Evolutionary conservation across 345 rosid species (phyloP).

Genomic region (Ceriops tagal): DNA sequence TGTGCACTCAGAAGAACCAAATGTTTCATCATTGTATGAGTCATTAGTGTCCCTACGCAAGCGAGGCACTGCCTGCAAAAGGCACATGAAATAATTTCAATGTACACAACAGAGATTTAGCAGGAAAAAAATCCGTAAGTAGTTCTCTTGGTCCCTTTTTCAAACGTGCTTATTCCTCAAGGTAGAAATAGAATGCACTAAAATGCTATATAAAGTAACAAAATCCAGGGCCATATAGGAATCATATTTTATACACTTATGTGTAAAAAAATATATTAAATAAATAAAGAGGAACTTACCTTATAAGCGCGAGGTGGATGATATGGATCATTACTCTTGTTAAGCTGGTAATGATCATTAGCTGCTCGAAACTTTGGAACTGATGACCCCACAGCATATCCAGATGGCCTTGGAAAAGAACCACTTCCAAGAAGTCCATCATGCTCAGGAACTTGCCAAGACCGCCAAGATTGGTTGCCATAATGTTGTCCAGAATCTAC

Average conservation of each 20-base stretch:
- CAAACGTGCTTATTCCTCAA: neutral
- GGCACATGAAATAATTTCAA: neutral
- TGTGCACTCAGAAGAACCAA: slow-evolving; percentile 76
- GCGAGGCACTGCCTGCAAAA: slow-evolving; percentile 69
- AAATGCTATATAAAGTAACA: neutral
- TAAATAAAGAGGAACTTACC: slow-evolving; percentile 36
- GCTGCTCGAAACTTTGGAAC: slow-evolving; percentile 56
- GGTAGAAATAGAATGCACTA: neutral
- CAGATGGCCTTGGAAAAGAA: slow-evolving; percentile 80
- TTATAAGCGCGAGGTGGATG: slow-evolving; percentile 96
- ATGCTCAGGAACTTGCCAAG: slow-evolving; percentile 87
- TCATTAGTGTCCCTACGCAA: slow-evolving; percentile 64
- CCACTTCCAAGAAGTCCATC: slow-evolving; percentile 99
- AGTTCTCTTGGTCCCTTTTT: neutral
- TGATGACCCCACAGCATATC: slow-evolving; percentile 53
- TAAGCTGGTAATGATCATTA: slow-evolving; percentile 62
- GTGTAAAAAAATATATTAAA: neutral
- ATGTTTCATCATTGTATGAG: slow-evolving; percentile 83
- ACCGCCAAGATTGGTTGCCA: slow-evolving; percentile 66
- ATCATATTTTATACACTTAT: neutral
- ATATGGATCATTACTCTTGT: slow-evolving; percentile 72
- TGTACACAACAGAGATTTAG: neutral
- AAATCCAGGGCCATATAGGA: neutral
- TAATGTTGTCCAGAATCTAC: slow-evolving; percentile 65
- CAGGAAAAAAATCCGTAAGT: neutral